Percentiles rank a stretch among this genome's conserved stretches.
Evolutionary conservation across 169 alveolate species (phyloP).

Genomic region (Besnoitia besnoiti): DNA sequence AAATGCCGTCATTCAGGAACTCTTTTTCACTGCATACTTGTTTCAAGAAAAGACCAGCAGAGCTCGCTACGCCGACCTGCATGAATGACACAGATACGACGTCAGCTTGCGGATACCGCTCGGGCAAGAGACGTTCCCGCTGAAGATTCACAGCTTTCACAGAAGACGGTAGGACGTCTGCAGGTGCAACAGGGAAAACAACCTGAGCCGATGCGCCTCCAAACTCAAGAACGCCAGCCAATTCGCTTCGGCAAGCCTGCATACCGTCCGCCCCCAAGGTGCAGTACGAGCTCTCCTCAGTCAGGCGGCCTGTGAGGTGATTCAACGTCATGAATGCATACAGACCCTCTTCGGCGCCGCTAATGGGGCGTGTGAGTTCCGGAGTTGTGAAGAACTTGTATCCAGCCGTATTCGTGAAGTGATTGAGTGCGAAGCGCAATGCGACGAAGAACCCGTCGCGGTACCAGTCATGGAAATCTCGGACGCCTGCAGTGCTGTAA

Average conservation of each 20-base stretch:
- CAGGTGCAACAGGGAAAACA: conserved; percentile 23
- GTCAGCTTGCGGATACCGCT: background rate
- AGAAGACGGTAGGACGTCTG: background rate
- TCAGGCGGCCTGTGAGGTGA: background rate
- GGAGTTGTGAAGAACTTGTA: conserved; percentile 24
- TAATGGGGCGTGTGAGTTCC: conserved; percentile 35
- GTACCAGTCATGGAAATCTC: conserved; percentile 50
- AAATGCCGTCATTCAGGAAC: conserved; percentile 19
- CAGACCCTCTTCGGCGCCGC: conserved; percentile 49
- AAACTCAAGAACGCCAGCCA: conserved; percentile 41
- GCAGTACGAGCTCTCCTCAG: background rate
- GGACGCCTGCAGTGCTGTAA: conserved; percentile 52
- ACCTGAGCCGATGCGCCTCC: conserved; percentile 52
- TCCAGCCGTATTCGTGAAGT: background rate
- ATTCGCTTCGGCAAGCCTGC: background rate
- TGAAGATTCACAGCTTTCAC: conserved; percentile 15
- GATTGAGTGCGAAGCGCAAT: background rate
- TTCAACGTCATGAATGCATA: conserved; percentile 35
- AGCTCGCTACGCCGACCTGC: conserved; percentile 50
- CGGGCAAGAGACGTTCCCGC: background rate
- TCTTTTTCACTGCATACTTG: background rate
- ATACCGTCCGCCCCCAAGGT: background rate
- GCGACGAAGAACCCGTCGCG: conserved; percentile 39
- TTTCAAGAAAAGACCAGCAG: conserved; percentile 41
- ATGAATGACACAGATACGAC: conserved; percentile 39